Base-by-base conservation (phyloP, 176 grass and related monocot genomes). In the Ensete ventricosum region DNA sequence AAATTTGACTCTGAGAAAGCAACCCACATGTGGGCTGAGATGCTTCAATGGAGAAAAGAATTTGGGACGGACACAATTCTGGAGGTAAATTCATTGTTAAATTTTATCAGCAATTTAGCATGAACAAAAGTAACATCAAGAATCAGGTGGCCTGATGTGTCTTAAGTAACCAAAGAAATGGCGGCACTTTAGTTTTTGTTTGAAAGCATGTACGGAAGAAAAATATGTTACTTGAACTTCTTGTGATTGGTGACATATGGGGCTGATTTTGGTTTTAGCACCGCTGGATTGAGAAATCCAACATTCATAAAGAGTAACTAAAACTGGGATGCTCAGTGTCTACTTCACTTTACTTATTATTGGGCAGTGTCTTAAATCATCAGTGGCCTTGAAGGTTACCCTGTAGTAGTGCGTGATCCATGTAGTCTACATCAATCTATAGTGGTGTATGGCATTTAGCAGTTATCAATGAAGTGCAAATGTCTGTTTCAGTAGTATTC, bases 11-110 rank as follows among this genome's bases (percentile, higher is more conserved):
- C 72, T 22, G 95, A 98, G 64, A 98, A 91, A 80, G 88, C 95
- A 65, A 87, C 84, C 48, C 95, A 93, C 62, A 98, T 98, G 95
- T 98, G 95, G 95, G 63, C 82, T 3, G 95, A 94, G 19, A 98
- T 98, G 95, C 82, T 94, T 68, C 88, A 76, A 87, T 98, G 95
- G 95, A 91, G 95, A 80, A 89, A 89, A 51, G 95, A 98, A 70
- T 98, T 98, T 24, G 90, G 90, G 43, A 62, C 90, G 1, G 95
- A 98, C 88, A 87, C 84, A 2, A 93, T 98, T 53, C 75, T 98
- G 79, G 86, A 94, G 95, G 94, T 97, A 79, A 83, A 29, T 1
- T 63, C 54, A 50, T 26, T 60, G 20, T 51, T 22, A 71, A 49
- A 79, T 52, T 72, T 72, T 72, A 19, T 53, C 11, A 72, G 51